Conservation (phyloP, 2,329 filamentous ascomycete species). For the Fusarium abutilonis region DNA sequence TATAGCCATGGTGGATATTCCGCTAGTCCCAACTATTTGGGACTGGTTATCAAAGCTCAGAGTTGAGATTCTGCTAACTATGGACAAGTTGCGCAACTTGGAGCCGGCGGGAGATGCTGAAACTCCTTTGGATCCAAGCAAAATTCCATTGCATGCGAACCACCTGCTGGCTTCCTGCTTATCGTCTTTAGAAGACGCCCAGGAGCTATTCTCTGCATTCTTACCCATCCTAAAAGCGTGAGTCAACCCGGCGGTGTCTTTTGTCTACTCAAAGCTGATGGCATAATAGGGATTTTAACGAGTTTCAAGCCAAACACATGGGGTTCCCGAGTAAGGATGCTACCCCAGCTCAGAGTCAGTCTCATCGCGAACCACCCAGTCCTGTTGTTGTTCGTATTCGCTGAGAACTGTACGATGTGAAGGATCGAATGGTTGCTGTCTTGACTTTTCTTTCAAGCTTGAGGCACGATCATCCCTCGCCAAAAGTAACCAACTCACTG, state of each 20-base stretch:
- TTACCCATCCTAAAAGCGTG: slow-evolving; percentile 39
- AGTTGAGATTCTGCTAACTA: neutral
- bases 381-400: slow-evolving; percentile 30
- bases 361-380: slow-evolving; percentile 10
- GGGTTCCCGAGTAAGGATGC: slow-evolving; percentile 1
- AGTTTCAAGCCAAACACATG: slow-evolving; percentile 31
- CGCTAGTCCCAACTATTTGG: slow-evolving; percentile 28
- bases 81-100: slow-evolving; percentile 1
- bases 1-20: slow-evolving; percentile 13
- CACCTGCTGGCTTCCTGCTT: slow-evolving; percentile 5
- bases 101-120: neutral
- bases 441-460: slow-evolving; percentile 15
- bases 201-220: slow-evolving; percentile 12
- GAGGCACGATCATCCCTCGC: neutral
- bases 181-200: slow-evolving; percentile 16
- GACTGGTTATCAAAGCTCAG: slow-evolving; percentile 22
- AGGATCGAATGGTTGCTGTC: slow-evolving; percentile 28
- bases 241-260: neutral
- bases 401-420: slow-evolving; percentile 32
- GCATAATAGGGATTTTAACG: slow-evolving; percentile 32
- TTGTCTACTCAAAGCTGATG: neutral
- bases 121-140: neutral
- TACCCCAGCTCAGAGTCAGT: rapidly evolving
- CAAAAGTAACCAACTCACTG: neutral
- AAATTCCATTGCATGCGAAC: slow-evolving; percentile 27